Percentiles rank a stretch among this genome's conserved stretches.
These are phyloP conservation scores for Lichenothelia convexa DNA, from an alignment of 495 filamentous ascomycete species.

Conservation along the genomic window DNA sequence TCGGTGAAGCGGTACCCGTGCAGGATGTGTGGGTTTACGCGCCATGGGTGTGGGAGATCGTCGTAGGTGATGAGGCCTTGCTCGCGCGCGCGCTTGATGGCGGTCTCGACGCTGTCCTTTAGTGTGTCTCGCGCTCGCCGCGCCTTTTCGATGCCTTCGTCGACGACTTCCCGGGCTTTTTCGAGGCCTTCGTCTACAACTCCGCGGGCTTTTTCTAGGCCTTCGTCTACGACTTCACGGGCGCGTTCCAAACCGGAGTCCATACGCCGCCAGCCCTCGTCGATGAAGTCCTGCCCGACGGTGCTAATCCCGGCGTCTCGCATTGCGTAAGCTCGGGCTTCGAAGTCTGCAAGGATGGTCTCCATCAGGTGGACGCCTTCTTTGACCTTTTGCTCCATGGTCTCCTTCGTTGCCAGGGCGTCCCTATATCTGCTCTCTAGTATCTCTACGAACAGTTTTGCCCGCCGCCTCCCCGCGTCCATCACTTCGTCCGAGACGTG, in stretches of 20 bases:
- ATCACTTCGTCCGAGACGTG: constrained; percentile 82
- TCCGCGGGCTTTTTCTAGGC: constrained; percentile 60
- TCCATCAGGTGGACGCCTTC: constrained; percentile 77
- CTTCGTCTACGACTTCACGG: constrained; percentile 65
- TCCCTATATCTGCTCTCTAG: constrained; percentile 83
- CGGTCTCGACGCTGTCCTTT: constrained; percentile 61
- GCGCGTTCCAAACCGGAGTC: constrained; percentile 60
- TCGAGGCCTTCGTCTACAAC: constrained; percentile 60
- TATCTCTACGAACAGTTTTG: constrained; percentile 80
- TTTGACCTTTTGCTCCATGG: constrained; percentile 78
- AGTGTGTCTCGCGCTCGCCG: constrained; percentile 44
- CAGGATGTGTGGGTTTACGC: constrained; percentile 83
- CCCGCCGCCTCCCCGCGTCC: constrained; percentile 65
- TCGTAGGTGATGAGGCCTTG: constrained; percentile 72
- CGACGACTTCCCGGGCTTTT: constrained; percentile 59
- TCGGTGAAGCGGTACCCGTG: constrained; percentile 85
- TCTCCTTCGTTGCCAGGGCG: constrained; percentile 66
- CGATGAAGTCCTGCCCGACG: constrained; percentile 38
- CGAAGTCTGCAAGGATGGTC: constrained; percentile 62
- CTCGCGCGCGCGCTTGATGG: constrained; percentile 61
- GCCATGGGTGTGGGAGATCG: constrained; percentile 82
- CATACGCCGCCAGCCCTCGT: constrained; percentile 50
- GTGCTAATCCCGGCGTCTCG: constrained; percentile 26
- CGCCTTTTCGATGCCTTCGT: constrained; percentile 68
- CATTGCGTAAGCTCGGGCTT: constrained; percentile 60